phyloP scores from a whole-genome alignment of 2,329 filamentous ascomycete genomes.

The Pseudonectria foliicola region DNA sequence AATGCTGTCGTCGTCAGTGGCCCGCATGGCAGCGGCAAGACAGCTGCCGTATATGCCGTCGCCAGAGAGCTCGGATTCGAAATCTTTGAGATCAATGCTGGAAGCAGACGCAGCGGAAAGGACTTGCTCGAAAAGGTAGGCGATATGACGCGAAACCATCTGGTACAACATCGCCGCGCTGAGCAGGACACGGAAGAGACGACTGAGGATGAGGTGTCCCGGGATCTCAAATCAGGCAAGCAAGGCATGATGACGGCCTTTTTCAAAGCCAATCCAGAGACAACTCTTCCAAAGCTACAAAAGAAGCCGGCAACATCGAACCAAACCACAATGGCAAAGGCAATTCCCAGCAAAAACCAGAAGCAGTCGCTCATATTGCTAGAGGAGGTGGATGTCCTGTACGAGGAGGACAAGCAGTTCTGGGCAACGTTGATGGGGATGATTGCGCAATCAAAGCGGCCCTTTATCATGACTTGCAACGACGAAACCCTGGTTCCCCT shows the following conservation, averaged over 20 bases:
- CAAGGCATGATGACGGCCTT: slow-evolving; percentile 78
- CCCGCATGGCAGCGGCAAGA: slow-evolving; percentile 86
- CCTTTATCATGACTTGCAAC: slow-evolving; percentile 93
- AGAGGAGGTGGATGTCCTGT: slow-evolving; percentile 89
- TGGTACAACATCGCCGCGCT: slow-evolving; percentile 54
- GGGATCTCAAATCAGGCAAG: slow-evolving; percentile 58
- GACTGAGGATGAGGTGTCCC: slow-evolving; percentile 26
- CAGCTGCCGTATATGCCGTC: slow-evolving; percentile 82
- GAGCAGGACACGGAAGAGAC: slow-evolving; percentile 22
- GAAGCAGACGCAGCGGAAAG: slow-evolving; percentile 75
- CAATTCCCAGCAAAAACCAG: slow-evolving; percentile 45
- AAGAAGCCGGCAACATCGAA: slow-evolving; percentile 23
- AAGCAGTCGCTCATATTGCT: slow-evolving; percentile 92
- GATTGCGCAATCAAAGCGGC: slow-evolving; percentile 77
- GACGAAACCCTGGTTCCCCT: slow-evolving; percentile 77
- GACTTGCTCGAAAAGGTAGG: slow-evolving; percentile 89
- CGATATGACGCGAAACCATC: slow-evolving; percentile 93
- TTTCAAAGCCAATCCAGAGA: slow-evolving; percentile 53
- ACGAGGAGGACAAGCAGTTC: slow-evolving; percentile 93
- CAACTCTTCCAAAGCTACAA: slow-evolving; percentile 19
- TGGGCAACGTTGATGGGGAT: slow-evolving; percentile 77
- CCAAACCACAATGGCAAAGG: slow-evolving; percentile 24
- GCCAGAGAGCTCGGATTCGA: slow-evolving; percentile 90
- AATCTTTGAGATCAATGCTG: slow-evolving; percentile 88
- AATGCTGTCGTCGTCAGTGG: slow-evolving; percentile 88